Evolutionary conservation across 345 rosid species (phyloP).

Genomic region (Brassica cretica): DNA sequence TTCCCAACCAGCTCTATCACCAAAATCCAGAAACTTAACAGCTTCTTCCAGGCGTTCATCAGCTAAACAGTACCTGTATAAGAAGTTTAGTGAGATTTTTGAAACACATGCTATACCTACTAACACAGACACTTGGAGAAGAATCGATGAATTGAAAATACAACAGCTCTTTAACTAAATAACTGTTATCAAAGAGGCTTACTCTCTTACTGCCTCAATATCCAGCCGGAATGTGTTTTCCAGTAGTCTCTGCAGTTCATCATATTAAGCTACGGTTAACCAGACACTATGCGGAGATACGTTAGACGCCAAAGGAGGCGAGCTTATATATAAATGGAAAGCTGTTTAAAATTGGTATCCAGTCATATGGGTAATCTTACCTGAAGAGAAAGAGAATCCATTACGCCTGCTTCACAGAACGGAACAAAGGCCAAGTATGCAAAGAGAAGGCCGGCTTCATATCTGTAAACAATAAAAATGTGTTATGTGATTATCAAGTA

Average conservation of each 20-base stretch:
- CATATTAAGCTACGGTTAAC: slow-evolving; percentile 7
- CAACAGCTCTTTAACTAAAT: neutral
- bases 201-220: slow-evolving; percentile 88
- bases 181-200: slow-evolving; percentile 41
- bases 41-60: slow-evolving; percentile 86
- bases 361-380: slow-evolving; percentile 40
- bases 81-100: neutral
- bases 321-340: slow-evolving; percentile 12
- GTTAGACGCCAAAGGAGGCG: neutral
- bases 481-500: slow-evolving; percentile 12
- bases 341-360: neutral
- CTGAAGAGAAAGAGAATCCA: slow-evolving; percentile 88
- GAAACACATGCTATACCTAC: slow-evolving; percentile 2
- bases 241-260: slow-evolving; percentile 74
- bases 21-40: slow-evolving; percentile 81
- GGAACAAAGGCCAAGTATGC: slow-evolving; percentile 95
- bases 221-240: slow-evolving; percentile 92
- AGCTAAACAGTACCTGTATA: slow-evolving; percentile 81
- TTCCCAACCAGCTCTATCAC: slow-evolving; percentile 86
- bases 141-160: neutral
- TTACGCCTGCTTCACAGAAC: slow-evolving; percentile 79
- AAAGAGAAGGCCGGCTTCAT: slow-evolving; percentile 92
- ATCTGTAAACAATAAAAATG: slow-evolving; percentile 50
- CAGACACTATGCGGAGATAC: slow-evolving; percentile 11
- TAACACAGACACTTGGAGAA: slow-evolving; percentile 6